These are phyloP conservation scores for Craterostigma plantagineum DNA, from an alignment of 257 asterid species.

Conservation along the genomic window DNA sequence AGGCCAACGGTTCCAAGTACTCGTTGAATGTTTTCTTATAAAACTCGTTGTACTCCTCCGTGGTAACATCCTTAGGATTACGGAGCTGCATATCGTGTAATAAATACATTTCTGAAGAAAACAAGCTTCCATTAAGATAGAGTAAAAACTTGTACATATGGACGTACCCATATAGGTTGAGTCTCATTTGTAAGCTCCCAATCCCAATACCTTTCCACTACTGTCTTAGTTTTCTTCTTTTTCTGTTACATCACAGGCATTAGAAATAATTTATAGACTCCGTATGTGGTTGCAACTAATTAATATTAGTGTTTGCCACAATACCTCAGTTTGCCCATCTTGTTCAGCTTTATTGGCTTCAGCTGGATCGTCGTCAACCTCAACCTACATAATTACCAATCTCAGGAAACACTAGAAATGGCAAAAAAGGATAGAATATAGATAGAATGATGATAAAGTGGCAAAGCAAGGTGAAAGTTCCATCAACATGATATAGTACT, in stretches of 20 bases:
- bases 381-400: slow-evolving; percentile 34
- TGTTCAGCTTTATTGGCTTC: slow-evolving; percentile 51
- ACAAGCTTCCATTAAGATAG: slow-evolving; percentile 1
- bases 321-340: slow-evolving; percentile 60
- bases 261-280: not conserved
- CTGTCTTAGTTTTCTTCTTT: slow-evolving; percentile 89
- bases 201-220: slow-evolving; percentile 91
- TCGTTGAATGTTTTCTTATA: slow-evolving; percentile 85
- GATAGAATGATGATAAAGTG: no score
- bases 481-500: no score
- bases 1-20: slow-evolving; percentile 87
- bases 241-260: slow-evolving; percentile 27
- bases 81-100: slow-evolving; percentile 56
- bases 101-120: not conserved
- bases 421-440: no score
- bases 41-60: slow-evolving; percentile 84
- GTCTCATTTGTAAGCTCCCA: slow-evolving; percentile 97
- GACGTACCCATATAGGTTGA: slow-evolving; percentile 89
- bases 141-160: slow-evolving; percentile 4
- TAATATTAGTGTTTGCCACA: not conserved
- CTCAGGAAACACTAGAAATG: no score
- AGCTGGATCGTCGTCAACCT: slow-evolving; percentile 78
- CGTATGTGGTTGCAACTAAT: no score
- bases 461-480: no score
- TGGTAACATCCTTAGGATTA: slow-evolving; percentile 78